Evolutionary conservation across 2,329 filamentous ascomycete genomes (phyloP).

Genomic region (Penicillium thymicola): DNA sequence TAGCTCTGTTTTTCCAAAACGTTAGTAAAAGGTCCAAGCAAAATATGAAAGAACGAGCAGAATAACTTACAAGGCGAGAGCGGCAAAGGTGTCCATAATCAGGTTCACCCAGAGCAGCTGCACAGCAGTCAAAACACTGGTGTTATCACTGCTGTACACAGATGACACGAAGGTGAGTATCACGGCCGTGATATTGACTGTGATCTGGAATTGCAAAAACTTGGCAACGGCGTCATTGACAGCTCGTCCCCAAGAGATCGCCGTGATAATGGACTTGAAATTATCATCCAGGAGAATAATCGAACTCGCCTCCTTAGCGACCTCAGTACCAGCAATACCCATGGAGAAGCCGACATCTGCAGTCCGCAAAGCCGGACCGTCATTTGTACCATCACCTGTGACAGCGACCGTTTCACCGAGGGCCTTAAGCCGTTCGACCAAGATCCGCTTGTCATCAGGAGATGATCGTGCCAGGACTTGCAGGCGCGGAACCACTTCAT

Average conservation of each 20-base stretch:
- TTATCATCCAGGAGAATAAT: constrained; percentile 67
- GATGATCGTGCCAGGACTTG: constrained; percentile 65
- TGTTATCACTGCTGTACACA: constrained; percentile 65
- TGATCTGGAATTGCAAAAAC: constrained; percentile 64
- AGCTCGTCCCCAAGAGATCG: constrained; percentile 65
- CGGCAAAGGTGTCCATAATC: constrained; percentile 95
- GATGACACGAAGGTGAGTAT: constrained; percentile 83
- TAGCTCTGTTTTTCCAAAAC: constrained; percentile 50
- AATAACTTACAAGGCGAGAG: constrained; percentile 63
- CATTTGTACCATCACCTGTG: constrained; percentile 66
- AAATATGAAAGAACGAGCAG: not conserved
- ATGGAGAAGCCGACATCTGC: constrained; percentile 68
- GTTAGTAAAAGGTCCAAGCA: constrained; percentile 3
- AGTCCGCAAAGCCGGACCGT: constrained; percentile 62
- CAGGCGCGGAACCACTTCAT: constrained; percentile 56
- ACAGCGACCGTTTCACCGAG: constrained; percentile 61
- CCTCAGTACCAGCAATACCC: constrained; percentile 65
- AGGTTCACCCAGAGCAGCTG: constrained; percentile 95
- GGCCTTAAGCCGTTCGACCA: constrained; percentile 60
- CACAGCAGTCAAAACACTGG: constrained; percentile 79
- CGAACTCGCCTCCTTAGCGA: constrained; percentile 66
- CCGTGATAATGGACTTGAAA: constrained; percentile 63
- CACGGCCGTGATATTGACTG: constrained; percentile 89
- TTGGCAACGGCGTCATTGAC: constrained; percentile 68
- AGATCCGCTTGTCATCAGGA: constrained; percentile 64